Base-by-base conservation (phyloP, 257 asterid species). In the Henckelia pumila region DNA sequence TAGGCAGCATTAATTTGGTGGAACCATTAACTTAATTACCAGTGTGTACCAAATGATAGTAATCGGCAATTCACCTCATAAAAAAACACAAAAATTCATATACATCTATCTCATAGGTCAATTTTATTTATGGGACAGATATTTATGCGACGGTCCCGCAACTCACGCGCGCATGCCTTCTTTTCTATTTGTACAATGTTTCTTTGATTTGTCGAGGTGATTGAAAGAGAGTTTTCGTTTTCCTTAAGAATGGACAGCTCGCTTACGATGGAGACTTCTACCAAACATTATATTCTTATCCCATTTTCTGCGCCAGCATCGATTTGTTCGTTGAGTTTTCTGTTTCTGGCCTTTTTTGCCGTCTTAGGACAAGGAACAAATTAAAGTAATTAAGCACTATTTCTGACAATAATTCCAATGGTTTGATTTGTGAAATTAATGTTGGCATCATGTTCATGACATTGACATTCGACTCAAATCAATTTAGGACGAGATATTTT, bases 251-350 rank as follows among this genome's bases (percentile, higher is more conserved):
- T 21, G 44, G 79, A 72, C 72, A 61, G 59, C 65, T 30, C 35
- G 35, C 35, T 29, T 28, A n/a, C 63, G 82, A 78, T 25, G 56
- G 47, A 23, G 77, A 81, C 75, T 14, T 21, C 64, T 72, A 72
- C 79, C 75, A 64, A 73, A 69, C 69, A 6, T 37, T 21, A 28
- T n/a, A 73, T 47, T 32, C 74, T 68, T 73, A 74, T 74, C 82
- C 16, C 52, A 5, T 59, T 58, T 52, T 70, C 57, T 20, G 16
- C 6, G 37, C 33, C 59, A 33, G 23, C 50, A 40, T 40, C 50
- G 50, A 40, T 78, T 59, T 19, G 28, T 19, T 56, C 28, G 24
- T 17, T 56, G 13, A 21, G 11, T 49, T 61, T 71, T 35, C n/a
- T 40, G 50, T 40, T 40, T 44, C 53, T 4, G 53, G 0, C n/a